Evolutionary conservation across 768 basidiomycete species (phyloP), one percentile per base, ranked within the genome.

Genomic region (Tremella yokohamensis): DNA sequence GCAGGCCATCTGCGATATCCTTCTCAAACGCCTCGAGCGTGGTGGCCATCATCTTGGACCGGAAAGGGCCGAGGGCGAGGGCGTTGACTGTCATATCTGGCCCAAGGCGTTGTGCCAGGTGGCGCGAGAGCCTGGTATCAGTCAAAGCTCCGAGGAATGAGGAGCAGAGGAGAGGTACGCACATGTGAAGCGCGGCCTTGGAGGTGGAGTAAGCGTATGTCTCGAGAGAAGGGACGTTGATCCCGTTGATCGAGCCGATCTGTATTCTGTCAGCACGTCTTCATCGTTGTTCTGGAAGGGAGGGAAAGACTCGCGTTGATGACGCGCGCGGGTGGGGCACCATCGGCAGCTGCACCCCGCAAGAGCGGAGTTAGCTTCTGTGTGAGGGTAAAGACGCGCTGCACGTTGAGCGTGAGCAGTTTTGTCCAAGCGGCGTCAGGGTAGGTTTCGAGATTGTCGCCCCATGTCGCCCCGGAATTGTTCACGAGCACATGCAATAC

Each of bases 151-250:
- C 13, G n/a, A n/a, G n/a, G n/a, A 34, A 6, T 50, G 39, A 29
- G 38, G 29, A 53, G 52, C 15, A 34, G 24, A 24, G 38, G 38
- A 40, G 7, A 20, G 47, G 49, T 2, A 58, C 68, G 37, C 55
- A 75, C 75, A 71, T 69, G 56, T 73, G 71, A 39, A 76, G 38
- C 29, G 75, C 75, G 8, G 75, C 78, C 62, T 87, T 87, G n/a
- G 82, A 82, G 2, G 84, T 81, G 29, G 83, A 81, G 66, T 86
- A 86, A 0, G 84, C 83, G 60, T 84, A 86, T 1, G 85, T 86
- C 61, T 86, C 84, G 57, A 82, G 79, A 20, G 78, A 74, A 1
- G 84, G 83, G 3, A 84, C 81, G 18, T 68, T 64, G 2, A 81
- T 63, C 9, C 82, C 85, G 65, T 86, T 85, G 38, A 86, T 80